Evolutionary conservation across 768 basidiomycete genomes (phyloP).

Genomic region (Boletellus emodensis): DNA sequence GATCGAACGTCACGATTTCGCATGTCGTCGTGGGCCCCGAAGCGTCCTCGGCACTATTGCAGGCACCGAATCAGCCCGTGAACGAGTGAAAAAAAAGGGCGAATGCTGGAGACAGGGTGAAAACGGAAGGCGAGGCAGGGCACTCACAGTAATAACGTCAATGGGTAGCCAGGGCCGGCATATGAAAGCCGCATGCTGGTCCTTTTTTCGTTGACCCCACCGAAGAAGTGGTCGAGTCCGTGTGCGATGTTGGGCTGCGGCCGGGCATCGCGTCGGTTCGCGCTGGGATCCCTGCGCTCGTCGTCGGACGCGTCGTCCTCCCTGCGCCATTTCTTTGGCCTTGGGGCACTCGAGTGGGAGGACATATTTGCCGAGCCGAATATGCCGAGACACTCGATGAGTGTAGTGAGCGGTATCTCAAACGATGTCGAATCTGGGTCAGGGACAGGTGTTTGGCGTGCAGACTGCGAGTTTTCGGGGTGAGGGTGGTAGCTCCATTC

Average conservation of each 20-base stretch:
- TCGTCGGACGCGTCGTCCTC: conserved; percentile 46
- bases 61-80: not conserved
- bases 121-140: not conserved
- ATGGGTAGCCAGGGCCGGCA: conserved; percentile 69
- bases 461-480: conserved; percentile 20
- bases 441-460: conserved; percentile 9
- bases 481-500: conserved; percentile 57
- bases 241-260: conserved; percentile 8
- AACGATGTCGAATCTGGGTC: conserved; percentile 44
- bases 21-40: conserved; percentile 82
- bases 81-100: not conserved
- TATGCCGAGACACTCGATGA: conserved; percentile 90
- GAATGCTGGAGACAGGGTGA: not conserved
- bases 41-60: conserved; percentile 66
- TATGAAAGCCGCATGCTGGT: conserved; percentile 88
- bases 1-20: conserved; percentile 80
- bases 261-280: conserved; percentile 20
- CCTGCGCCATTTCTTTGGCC: conserved; percentile 48
- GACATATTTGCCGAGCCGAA: conserved; percentile 72
- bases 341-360: conserved; percentile 27
- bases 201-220: conserved; percentile 49
- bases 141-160: conserved; percentile 75
- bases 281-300: conserved; percentile 32
- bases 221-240: conserved; percentile 58
- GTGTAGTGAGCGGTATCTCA: conserved; percentile 77